phyloP scores from a whole-genome alignment of 1,284 basidiomycete genomes.

The Sporisorium graminicola region DNA sequence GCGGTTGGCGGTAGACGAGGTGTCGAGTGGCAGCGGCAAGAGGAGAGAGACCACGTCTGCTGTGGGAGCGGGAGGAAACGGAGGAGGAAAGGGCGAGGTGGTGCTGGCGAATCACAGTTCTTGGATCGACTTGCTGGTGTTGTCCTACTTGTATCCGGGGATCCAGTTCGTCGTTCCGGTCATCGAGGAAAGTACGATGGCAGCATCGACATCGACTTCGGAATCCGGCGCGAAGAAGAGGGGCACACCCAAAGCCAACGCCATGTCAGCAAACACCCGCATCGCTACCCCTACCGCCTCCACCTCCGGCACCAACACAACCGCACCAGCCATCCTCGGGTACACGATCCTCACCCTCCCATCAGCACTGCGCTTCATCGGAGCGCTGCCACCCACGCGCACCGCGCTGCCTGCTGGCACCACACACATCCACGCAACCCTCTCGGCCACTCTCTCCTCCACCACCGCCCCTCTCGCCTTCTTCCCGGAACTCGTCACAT shows the following conservation, averaged over 20 bases:
- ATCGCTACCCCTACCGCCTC: constrained; percentile 26
- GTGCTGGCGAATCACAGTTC: constrained; percentile 64
- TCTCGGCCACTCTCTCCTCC: constrained; percentile 23
- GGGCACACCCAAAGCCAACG: constrained; percentile 41
- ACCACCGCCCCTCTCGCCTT: constrained; percentile 25
- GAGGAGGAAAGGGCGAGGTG: constrained; percentile 55
- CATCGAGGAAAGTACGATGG: constrained; percentile 4
- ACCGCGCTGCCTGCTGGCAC: background rate
- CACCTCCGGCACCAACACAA: constrained; percentile 10
- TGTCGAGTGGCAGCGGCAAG: too few relatives aligned
- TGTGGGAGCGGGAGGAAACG: constrained; percentile 20
- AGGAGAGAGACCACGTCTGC: background rate
- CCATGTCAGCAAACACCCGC: constrained; percentile 47
- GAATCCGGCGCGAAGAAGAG: constrained; percentile 9
- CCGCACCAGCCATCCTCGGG: background rate
- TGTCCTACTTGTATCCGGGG: constrained; percentile 51
- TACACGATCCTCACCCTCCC: constrained; percentile 13
- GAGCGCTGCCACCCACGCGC: constrained; percentile 18
- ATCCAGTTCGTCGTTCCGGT: constrained; percentile 25
- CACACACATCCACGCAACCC: background rate
- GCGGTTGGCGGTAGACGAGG: constrained; percentile 4
- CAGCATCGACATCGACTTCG: background rate
- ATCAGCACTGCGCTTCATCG: constrained; percentile 6
- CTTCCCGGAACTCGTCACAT: constrained; percentile 60
- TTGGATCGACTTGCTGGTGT: constrained; percentile 62